Base-by-base conservation (phyloP, 352 stramenopile genomes). In the Pythium dissotocum region DNA sequence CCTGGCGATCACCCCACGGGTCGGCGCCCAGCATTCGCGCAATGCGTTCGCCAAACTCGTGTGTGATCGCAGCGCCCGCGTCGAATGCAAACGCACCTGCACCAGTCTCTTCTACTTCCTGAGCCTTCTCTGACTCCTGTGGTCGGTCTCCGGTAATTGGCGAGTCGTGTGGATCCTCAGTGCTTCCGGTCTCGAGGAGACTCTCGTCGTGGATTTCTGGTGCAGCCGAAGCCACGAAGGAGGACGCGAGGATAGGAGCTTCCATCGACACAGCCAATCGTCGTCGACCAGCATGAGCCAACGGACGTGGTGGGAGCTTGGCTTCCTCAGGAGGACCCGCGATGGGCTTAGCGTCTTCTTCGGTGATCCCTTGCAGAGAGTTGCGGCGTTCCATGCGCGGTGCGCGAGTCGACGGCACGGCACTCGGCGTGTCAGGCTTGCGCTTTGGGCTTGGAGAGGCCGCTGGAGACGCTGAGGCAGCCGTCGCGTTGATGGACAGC, bases 1-100 rank as follows among this genome's bases (percentile, higher is more conserved):
- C 87, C 59, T 93, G 87, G 26, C 87, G 77, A 44, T 94, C 87
- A 8, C 83, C 87, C 87, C 87, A 94, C 36, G 85, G 83, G 54
- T 94, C 87, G 0, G 87, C 87, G 4, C 77, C 77, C 1, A 94
- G 69, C 56, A 92, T 61, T 4, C 73, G 80, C 7, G 85, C 87
- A 10, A 94, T 75, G 8, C 83, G 80, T 51, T 94, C 87, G 36
- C 87, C 83, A 61, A 94, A 91, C 40, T 72, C 78, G 16, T 75
- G 69, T 4, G 79, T 91, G 71, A 94, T 92, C 18, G 83, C 75
- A 44, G 83, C 87, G 18, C 82, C 83, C 0, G 82, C 75, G 46
- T 93, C 85, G 48, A 90, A 85, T 18, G 65, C 58, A 4, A 84
- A 79, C 8, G 65, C 57, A 14, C 59, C 58, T 9, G 42, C 10